phyloP scores from a whole-genome alignment of 2,329 filamentous ascomycete species.

The Aspergillus sp. region DNA sequence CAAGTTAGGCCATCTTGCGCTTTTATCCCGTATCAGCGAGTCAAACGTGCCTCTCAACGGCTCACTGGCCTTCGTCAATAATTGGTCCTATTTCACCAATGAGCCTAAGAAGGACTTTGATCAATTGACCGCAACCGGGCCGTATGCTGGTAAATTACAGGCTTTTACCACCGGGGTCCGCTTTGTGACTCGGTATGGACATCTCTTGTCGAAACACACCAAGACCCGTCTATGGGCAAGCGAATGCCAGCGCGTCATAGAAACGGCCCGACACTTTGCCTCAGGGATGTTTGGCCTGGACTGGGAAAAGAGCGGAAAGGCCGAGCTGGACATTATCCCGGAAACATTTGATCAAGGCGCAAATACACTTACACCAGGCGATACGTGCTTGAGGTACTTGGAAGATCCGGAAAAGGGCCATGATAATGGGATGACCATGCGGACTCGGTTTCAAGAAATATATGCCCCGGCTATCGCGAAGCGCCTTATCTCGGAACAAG shows the following conservation, averaged over 20 bases:
- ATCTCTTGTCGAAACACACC: conserved; percentile 41
- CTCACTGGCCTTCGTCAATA: conserved; percentile 54
- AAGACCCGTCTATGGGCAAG: conserved; percentile 56
- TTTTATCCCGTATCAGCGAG: conserved; percentile 49
- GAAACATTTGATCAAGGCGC: conserved; percentile 52
- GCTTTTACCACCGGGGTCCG: conserved; percentile 56
- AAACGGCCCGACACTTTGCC: conserved; percentile 57
- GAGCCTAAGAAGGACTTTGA: conserved; percentile 48
- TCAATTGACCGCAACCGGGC: conserved; percentile 56
- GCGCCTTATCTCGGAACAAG: conserved; percentile 36
- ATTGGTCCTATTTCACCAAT: conserved; percentile 56
- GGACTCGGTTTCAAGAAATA: conserved; percentile 46
- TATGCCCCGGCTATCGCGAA: conserved; percentile 50
- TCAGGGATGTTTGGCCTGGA: conserved; percentile 56
- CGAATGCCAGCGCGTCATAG: conserved; percentile 54
- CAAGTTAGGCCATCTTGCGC: conserved; percentile 45
- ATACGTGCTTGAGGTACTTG: conserved; percentile 42
- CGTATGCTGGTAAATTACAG: conserved; percentile 55
- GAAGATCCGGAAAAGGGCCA: conserved; percentile 46
- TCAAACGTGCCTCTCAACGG: conserved; percentile 46
- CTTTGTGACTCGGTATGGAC: conserved; percentile 53
- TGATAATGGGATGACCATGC: conserved; percentile 50
- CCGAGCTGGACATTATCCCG: conserved; percentile 53
- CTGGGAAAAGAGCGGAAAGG: conserved; percentile 37
- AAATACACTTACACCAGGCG: conserved; percentile 58